phyloP scores from a whole-genome alignment of 495 filamentous ascomycete genomes.

The Clavariopsis aquatica region DNA sequence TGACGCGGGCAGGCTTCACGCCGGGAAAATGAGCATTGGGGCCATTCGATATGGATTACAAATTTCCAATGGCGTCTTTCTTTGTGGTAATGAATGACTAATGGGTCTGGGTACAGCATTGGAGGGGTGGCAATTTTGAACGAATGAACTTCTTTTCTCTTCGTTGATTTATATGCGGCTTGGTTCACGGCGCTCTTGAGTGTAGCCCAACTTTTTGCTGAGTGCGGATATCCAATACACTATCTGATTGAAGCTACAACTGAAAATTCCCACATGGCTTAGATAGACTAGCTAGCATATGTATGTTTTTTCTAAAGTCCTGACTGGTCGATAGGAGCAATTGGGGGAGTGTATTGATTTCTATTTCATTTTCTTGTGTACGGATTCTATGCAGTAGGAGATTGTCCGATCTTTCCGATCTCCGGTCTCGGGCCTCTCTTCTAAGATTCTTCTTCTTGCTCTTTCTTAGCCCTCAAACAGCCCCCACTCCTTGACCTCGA shows the following conservation, averaged over 20 bases:
- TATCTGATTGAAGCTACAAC: no score
- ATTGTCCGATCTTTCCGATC: no score
- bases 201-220: background rate
- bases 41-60: background rate
- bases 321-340: no score
- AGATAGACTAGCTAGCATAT: no score
- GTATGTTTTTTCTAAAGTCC: no score
- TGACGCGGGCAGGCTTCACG: conserved; percentile 25
- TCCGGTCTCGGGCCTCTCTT: no score
- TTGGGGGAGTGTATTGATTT: no score
- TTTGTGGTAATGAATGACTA: background rate
- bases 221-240: background rate
- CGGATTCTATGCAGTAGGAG: no score
- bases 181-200: background rate
- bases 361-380: no score
- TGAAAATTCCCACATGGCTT: no score
- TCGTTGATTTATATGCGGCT: background rate
- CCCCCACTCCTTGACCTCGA: conserved; percentile 80
- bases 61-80: no score
- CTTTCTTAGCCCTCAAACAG: conserved; percentile 51
- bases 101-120: background rate
- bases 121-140: background rate
- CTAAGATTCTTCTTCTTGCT: no score
- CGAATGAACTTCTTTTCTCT: background rate
- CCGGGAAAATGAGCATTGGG: background rate